Evolutionary conservation across 1,284 basidiomycete species (phyloP).

Genomic region (Ceratobasidium papillatum): DNA sequence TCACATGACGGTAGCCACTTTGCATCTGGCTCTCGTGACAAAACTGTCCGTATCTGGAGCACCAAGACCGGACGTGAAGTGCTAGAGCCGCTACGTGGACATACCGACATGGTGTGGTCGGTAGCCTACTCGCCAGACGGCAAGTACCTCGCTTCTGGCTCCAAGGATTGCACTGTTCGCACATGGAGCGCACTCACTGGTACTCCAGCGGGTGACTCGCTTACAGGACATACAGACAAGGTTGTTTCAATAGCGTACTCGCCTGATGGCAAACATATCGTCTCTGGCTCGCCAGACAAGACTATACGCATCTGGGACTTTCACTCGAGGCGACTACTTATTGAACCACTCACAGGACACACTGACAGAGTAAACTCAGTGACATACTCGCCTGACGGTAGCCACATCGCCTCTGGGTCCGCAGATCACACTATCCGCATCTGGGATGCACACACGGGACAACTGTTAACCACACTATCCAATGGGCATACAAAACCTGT

Average conservation of each 20-base stretch:
- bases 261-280: slow-evolving; percentile 7
- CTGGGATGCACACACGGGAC: no score
- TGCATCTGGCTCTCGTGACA: neutral
- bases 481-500: no score
- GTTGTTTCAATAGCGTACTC: slow-evolving; percentile 33
- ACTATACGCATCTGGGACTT: slow-evolving; percentile 1
- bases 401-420: no score
- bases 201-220: no score
- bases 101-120: neutral
- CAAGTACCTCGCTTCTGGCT: neutral
- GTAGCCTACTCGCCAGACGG: neutral
- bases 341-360: slow-evolving; percentile 9
- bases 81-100: neutral
- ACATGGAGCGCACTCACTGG: no score
- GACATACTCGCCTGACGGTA: no score
- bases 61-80: neutral
- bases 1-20: neutral
- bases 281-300: neutral
- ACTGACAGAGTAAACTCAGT: slow-evolving; percentile 8
- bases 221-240: neutral
- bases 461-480: no score
- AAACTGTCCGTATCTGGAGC: neutral
- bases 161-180: neutral
- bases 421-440: no score
- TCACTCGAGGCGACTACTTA: neutral